Percentiles rank a stretch among this genome's conserved stretches.
phyloP scores from a whole-genome alignment of 495 filamentous ascomycete species.

The Cercophora sp. region DNA sequence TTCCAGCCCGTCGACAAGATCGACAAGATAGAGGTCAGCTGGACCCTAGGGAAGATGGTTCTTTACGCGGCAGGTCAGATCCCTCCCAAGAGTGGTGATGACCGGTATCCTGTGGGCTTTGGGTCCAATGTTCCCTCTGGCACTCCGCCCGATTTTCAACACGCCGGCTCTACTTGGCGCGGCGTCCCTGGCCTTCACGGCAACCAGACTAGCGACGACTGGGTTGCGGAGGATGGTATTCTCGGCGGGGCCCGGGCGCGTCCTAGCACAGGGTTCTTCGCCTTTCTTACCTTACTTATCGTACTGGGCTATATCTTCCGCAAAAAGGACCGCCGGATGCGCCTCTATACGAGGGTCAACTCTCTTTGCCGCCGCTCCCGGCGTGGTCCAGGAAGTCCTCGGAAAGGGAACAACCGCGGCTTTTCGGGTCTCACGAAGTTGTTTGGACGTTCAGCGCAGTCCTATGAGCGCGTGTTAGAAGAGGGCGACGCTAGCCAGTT shows the following conservation, averaged over 20 bases:
- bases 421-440: slow-evolving; percentile 59
- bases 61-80: slow-evolving; percentile 91
- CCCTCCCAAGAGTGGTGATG: slow-evolving; percentile 53
- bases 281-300: slow-evolving; percentile 62
- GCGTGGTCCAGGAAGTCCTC: slow-evolving; percentile 49
- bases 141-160: slow-evolving; percentile 76
- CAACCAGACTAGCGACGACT: slow-evolving; percentile 37
- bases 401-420: slow-evolving; percentile 49
- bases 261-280: slow-evolving; percentile 71
- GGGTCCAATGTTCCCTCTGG: slow-evolving; percentile 63
- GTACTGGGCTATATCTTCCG: slow-evolving; percentile 56
- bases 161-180: slow-evolving; percentile 63
- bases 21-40: slow-evolving; percentile 88
- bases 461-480: slow-evolving; percentile 84
- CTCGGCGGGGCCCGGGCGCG: slow-evolving; percentile 64
- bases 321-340: slow-evolving; percentile 65
- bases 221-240: slow-evolving; percentile 53
- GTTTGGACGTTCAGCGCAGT: slow-evolving; percentile 41
- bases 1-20: slow-evolving; percentile 96
- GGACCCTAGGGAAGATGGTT: slow-evolving; percentile 97
- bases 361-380: slow-evolving; percentile 49
- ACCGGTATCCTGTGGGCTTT: slow-evolving; percentile 76
- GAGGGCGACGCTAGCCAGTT: slow-evolving; percentile 65
- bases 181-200: slow-evolving; percentile 22
- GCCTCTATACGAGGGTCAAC: slow-evolving; percentile 58